These are phyloP conservation scores for Leucocoprinus leucothites DNA, from an alignment of 768 basidiomycete genomes.

Conservation along the genomic window DNA sequence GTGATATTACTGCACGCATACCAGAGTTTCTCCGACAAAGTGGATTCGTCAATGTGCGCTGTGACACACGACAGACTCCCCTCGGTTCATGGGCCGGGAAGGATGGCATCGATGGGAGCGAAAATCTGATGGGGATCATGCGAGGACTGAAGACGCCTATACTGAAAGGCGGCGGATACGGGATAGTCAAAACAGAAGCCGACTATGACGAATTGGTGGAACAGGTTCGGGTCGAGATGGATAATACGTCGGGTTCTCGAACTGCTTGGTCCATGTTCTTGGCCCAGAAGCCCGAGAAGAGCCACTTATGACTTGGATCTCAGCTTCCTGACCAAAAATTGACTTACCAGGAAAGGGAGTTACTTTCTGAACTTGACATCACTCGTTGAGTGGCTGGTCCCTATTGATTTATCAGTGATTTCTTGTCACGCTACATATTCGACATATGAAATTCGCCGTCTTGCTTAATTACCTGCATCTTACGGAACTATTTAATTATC, in stretches of 20 bases:
- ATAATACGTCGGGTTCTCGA: neutral
- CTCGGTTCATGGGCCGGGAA: neutral
- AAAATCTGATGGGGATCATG: neutral
- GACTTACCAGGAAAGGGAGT: too few relatives aligned
- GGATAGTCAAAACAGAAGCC: neutral
- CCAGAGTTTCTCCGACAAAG: neutral
- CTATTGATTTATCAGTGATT: too few relatives aligned
- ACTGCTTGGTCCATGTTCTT: neutral
- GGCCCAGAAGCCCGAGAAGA: neutral
- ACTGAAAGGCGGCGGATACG: neutral
- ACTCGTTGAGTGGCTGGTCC: too few relatives aligned
- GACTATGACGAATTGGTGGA: neutral
- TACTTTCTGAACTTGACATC: too few relatives aligned
- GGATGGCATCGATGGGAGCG: neutral
- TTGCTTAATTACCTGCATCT: too few relatives aligned
- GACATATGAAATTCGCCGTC: too few relatives aligned
- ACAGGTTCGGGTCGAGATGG: neutral
- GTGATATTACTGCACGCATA: neutral
- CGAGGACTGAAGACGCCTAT: neutral
- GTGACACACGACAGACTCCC: neutral
- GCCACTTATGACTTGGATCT: too few relatives aligned
- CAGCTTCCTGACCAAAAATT: too few relatives aligned
- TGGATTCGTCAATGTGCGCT: neutral
- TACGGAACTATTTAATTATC: too few relatives aligned
- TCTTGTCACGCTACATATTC: too few relatives aligned